Conservation (phyloP, 768 basidiomycete species). For the Amanita exitialis region DNA sequence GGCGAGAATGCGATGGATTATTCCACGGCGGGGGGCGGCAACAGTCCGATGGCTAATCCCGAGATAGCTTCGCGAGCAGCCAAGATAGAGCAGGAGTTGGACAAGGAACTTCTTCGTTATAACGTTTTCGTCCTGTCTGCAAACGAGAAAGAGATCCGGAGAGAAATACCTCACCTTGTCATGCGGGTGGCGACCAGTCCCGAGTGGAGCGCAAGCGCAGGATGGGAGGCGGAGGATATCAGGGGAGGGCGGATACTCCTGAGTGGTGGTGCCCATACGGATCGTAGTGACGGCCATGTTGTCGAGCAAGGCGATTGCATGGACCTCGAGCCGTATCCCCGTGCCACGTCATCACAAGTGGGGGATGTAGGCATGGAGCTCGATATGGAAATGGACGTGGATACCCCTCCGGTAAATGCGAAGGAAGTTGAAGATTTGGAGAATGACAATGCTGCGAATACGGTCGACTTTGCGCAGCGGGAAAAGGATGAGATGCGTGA, state of each 20-base stretch:
- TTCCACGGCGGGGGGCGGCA: not conserved
- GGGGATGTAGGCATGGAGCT: constrained; percentile 5
- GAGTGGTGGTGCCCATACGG: constrained; percentile 26
- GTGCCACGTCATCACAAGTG: constrained; percentile 3
- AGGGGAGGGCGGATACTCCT: not conserved
- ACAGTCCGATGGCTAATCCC: not conserved
- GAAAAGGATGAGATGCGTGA: constrained; percentile 89
- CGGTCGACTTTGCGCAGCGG: constrained; percentile 71
- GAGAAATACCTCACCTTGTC: constrained; percentile 40
- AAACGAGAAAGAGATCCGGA: constrained; percentile 31
- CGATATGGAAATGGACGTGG: constrained; percentile 15
- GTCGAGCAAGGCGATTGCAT: constrained; percentile 18
- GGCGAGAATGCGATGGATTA: not conserved
- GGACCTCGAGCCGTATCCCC: constrained; percentile 17
- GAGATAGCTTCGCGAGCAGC: not conserved
- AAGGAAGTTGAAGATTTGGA: constrained; percentile 1
- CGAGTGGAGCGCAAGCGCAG: constrained; percentile 15
- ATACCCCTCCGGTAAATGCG: not conserved
- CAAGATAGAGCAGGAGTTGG: constrained; percentile 5
- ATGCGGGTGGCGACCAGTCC: constrained; percentile 31
- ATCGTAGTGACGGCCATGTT: constrained; percentile 29
- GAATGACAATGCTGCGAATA: constrained; percentile 29
- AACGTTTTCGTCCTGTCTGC: constrained; percentile 74
- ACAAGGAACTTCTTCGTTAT: constrained; percentile 39
- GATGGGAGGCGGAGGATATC: constrained; percentile 7